Evolutionary conservation across 1,139 yeast species (phyloP).

Genomic region (Candida sanyaensis): DNA sequence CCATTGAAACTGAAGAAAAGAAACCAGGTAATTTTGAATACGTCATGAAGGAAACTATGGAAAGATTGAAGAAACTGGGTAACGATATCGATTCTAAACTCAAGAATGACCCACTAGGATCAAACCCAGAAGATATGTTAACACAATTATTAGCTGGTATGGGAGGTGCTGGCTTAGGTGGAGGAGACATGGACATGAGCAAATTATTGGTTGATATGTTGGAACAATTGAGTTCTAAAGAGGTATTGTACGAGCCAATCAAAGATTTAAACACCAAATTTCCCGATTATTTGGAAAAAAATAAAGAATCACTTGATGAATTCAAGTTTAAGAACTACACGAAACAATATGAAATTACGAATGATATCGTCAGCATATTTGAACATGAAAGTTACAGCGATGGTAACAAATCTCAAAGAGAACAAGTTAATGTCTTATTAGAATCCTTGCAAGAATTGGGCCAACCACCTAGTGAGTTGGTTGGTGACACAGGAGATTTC

Average conservation of each 20-base stretch:
- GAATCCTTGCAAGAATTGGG: slow-evolving; percentile 81
- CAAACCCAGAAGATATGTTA: slow-evolving; percentile 60
- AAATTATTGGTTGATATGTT: slow-evolving; percentile 76
- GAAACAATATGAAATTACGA: slow-evolving; percentile 56
- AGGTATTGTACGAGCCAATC: slow-evolving; percentile 85
- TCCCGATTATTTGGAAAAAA: slow-evolving; percentile 60
- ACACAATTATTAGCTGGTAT: slow-evolving; percentile 54
- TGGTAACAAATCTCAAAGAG: slow-evolving; percentile 50
- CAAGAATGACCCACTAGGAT: slow-evolving; percentile 47
- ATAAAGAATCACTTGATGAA: slow-evolving; percentile 44
- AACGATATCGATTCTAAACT: slow-evolving; percentile 64
- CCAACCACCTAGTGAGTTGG: slow-evolving; percentile 81
- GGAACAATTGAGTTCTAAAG: slow-evolving; percentile 82
- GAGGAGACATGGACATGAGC: slow-evolving; percentile 57
- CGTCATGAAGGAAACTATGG: slow-evolving; percentile 80
- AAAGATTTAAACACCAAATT: slow-evolving; percentile 75
- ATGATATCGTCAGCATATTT: slow-evolving; percentile 55
- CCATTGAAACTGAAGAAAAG: slow-evolving; percentile 34
- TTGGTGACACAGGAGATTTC: slow-evolving; percentile 65
- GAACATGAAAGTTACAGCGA: slow-evolving; percentile 59
- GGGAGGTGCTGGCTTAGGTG: slow-evolving; percentile 43
- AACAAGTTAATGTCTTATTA: slow-evolving; percentile 55
- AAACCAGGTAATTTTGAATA: slow-evolving; percentile 59
- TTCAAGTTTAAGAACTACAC: slow-evolving; percentile 53
- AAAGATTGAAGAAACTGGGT: slow-evolving; percentile 72